These are phyloP conservation scores for Cardamine chenopodiifolia DNA, from an alignment of 345 rosid genomes.

Conservation along the genomic window DNA sequence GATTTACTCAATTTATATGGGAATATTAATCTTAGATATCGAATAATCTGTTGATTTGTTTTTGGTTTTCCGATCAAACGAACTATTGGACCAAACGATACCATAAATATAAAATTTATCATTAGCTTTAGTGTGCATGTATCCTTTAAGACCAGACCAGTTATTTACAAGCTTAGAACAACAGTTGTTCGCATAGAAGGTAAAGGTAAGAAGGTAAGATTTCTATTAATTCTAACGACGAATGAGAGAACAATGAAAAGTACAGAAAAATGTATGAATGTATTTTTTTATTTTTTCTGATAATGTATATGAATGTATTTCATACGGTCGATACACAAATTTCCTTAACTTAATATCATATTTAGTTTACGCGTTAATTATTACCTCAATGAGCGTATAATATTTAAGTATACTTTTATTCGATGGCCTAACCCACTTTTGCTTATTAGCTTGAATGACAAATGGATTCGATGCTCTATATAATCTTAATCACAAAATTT, in stretches of 20 bases:
- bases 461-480: slow-evolving; percentile 33
- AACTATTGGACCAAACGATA: slow-evolving; percentile 8
- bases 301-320: no score
- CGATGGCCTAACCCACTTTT: slow-evolving; percentile 42
- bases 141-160: not conserved
- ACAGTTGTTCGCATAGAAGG: not conserved
- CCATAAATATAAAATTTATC: not conserved
- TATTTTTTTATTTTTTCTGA: no score
- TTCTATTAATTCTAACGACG: not conserved
- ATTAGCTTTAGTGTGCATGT: not conserved
- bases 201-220: not conserved
- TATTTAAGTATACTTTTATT: not conserved
- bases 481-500: slow-evolving; percentile 1
- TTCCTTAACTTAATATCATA: not conserved
- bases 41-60: slow-evolving; percentile 37
- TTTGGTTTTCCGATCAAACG: slow-evolving; percentile 11
- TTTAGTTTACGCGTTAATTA: not conserved
- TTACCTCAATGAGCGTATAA: not conserved
- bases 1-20: slow-evolving; percentile 13
- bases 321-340: not conserved
- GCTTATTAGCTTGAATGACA: slow-evolving; percentile 25
- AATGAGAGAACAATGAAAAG: not conserved
- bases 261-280: not conserved
- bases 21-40: slow-evolving; percentile 29
- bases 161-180: not conserved